Conservation (phyloP, 2,329 filamentous ascomycete genomes). For the Metarhizium brunneum region DNA sequence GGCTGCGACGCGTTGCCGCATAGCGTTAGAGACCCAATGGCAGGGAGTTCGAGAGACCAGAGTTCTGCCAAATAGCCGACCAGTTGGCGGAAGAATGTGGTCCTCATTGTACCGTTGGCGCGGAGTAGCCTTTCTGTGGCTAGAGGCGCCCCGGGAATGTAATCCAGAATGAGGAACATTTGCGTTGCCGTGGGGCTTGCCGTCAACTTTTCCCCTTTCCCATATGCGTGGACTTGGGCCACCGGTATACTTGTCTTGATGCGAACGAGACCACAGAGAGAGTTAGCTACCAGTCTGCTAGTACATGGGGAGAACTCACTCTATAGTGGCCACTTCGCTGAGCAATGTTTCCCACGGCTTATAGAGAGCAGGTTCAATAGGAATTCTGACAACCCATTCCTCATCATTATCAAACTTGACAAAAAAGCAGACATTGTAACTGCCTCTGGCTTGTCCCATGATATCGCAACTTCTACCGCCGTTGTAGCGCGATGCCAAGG, state of each 20-base stretch:
- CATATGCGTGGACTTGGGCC: conserved; percentile 11
- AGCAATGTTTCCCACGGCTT: background rate
- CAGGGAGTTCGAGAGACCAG: background rate
- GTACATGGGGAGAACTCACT: conserved; percentile 2
- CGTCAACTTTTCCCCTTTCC: conserved; percentile 7
- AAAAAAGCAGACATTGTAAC: conserved; percentile 16
- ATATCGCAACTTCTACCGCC: conserved; percentile 10
- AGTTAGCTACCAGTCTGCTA: background rate
- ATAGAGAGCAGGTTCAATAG: conserved; percentile 1
- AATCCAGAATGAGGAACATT: conserved; percentile 1
- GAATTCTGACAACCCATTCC: background rate
- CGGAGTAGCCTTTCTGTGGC: conserved; percentile 9
- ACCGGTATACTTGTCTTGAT: conserved; percentile 14
- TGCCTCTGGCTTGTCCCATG: conserved; percentile 10
- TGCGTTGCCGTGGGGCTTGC: background rate
- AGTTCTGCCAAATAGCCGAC: background rate
- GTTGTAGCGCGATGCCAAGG: conserved; percentile 13
- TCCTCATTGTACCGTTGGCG: conserved; percentile 5
- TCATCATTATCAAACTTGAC: conserved; percentile 8
- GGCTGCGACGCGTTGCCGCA: background rate
- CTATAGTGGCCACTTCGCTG: background rate
- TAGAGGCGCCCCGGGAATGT: background rate
- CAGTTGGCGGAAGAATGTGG: conserved; percentile 14
- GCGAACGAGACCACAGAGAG: conserved; percentile 6
- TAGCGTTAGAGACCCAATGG: conserved; percentile 1